Evolutionary conservation across 352 stramenopile genomes (phyloP).

Genomic region (Phytophthora ohioensis): DNA sequence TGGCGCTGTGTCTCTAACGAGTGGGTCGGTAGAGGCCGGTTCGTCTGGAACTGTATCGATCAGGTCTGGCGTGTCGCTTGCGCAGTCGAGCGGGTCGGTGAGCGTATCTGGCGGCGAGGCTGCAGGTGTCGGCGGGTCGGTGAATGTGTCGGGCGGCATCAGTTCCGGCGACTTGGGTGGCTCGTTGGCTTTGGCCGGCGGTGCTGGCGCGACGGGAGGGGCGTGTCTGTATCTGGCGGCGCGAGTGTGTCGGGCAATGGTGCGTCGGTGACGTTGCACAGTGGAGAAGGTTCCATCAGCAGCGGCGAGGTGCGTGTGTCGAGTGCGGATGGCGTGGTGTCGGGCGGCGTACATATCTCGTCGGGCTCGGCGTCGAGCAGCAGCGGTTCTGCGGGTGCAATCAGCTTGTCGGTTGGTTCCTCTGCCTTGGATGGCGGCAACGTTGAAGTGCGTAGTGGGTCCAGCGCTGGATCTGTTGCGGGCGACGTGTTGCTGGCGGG

Average conservation of each 20-base stretch:
- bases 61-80: slow-evolving; percentile 18
- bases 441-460: slow-evolving; percentile 16
- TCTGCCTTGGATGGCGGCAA: slow-evolving; percentile 14
- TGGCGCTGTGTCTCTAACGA: slow-evolving; percentile 24
- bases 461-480: slow-evolving; percentile 9
- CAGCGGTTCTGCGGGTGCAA: slow-evolving; percentile 2
- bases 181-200: slow-evolving; percentile 17
- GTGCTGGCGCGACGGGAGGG: slow-evolving; percentile 12
- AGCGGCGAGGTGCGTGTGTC: slow-evolving; percentile 21
- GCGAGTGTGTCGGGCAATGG: slow-evolving; percentile 17
- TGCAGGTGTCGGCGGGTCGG: slow-evolving; percentile 12
- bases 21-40: slow-evolving; percentile 22
- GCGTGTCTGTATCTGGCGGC: slow-evolving; percentile 21
- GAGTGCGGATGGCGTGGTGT: slow-evolving; percentile 13
- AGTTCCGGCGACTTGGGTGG: slow-evolving; percentile 9
- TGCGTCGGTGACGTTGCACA: slow-evolving; percentile 16
- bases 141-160: slow-evolving; percentile 12
- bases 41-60: slow-evolving; percentile 27
- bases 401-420: slow-evolving; percentile 20
- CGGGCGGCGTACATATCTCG: slow-evolving; percentile 23
- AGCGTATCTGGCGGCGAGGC: slow-evolving; percentile 22
- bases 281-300: not conserved
- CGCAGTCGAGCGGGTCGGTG: slow-evolving; percentile 28
- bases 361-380: slow-evolving; percentile 12
- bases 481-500: slow-evolving; percentile 26